Base-by-base conservation (phyloP, 805 yeast species). In the Zygosaccharomyces pseudorouxii region DNA sequence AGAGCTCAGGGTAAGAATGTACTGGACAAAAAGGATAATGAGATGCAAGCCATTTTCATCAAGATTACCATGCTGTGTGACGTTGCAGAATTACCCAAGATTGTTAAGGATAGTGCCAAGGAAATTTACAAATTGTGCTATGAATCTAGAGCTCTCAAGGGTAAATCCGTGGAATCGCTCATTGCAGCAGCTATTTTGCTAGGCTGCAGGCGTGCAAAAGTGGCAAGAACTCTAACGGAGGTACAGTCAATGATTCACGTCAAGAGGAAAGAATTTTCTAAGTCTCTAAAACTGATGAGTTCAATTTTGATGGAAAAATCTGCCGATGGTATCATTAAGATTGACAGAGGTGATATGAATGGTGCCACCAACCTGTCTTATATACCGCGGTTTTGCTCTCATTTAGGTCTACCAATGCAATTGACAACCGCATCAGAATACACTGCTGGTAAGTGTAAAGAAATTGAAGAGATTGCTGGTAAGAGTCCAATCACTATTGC, bases 401-500 rank as follows among this genome's bases (percentile, higher is more conserved):
- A 89, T 63, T 74, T 93, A 72, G 98, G 97, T 50, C 75, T 93
- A 49, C 74, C 82, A 16, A 82, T 89, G 53, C 89, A 82, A 68
- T 84, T 90, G 39, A 84, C 97, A 16, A 87, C 89, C 53, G 92
- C 95, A 7, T 96, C 98, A 1, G 97, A 92, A 68, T 79, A 84
- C 60, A 89, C 93, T 56, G 97, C 97, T 2, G 81, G 89, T 63
- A 78, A 84, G 55, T 89, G 95, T 61, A 86, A 88, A 62, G 96
- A 87, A 53, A 84, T 85, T 53, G 97, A 97, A 48, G 95, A 92
- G 33, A 75, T 93, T 61, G 97, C 96, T 14, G 98, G 99, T 59
- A 79, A 97, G 57, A 87, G 97, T 3, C 99, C 99, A 29, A 90
- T 90, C 46, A 92, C 99, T 31, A 89, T 93, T 63, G 97, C 98